phyloP scores from a whole-genome alignment of 2,329 filamentous ascomycete species.

The Ambrosiella xylebori region DNA sequence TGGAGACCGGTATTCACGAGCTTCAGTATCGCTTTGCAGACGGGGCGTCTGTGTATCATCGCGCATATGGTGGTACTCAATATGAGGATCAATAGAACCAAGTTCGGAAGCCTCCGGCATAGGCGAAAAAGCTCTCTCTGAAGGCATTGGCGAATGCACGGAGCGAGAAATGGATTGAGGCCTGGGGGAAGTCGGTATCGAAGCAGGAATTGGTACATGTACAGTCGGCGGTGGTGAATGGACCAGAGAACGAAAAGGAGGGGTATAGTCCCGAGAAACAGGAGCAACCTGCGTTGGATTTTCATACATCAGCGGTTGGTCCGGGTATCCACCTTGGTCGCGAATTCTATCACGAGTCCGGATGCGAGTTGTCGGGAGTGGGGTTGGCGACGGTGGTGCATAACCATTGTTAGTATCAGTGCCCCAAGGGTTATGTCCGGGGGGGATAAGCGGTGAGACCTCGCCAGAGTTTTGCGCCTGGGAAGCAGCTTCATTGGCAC shows the following conservation, averaged over 20 bases:
- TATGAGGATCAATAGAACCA: neutral
- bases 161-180: neutral
- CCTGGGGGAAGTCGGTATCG: neutral
- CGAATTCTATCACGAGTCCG: constrained; percentile 11
- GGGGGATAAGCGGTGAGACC: constrained; percentile 11
- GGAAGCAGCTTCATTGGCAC: constrained; percentile 2
- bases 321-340: constrained; percentile 8
- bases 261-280: neutral
- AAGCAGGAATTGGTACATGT: constrained; percentile 4
- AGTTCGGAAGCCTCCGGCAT: constrained; percentile 7
- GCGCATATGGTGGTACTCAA: constrained; percentile 1
- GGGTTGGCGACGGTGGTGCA: constrained; percentile 7
- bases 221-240: neutral
- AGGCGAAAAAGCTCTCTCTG: constrained; percentile 1
- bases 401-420: constrained; percentile 3
- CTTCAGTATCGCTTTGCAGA: constrained; percentile 5
- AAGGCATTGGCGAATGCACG: constrained; percentile 6
- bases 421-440: neutral
- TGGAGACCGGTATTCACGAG: neutral
- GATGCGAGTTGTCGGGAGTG: constrained; percentile 6
- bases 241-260: neutral
- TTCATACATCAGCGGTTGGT: neutral
- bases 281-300: constrained; percentile 1
- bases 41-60: constrained; percentile 3
- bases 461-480: constrained; percentile 7